Evolutionary conservation across 2,329 filamentous ascomycete genomes (phyloP).

Genomic region (Chaetoscypha palmicola): DNA sequence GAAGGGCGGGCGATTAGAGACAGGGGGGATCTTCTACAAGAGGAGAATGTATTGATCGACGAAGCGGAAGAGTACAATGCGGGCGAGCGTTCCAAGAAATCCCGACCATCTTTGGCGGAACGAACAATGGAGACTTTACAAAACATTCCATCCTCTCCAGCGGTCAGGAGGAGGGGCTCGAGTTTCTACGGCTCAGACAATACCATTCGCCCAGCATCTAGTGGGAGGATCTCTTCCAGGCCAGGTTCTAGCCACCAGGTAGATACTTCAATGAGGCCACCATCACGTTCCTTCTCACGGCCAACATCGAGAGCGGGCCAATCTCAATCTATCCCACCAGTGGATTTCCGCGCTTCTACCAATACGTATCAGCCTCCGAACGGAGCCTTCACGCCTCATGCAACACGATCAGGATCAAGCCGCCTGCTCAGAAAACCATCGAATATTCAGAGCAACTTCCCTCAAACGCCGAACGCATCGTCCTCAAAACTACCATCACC

Average conservation of each 20-base stretch:
- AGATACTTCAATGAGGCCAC: conserved; percentile 48
- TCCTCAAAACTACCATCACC: conserved; percentile 32
- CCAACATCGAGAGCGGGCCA: conserved; percentile 48
- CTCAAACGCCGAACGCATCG: conserved; percentile 14
- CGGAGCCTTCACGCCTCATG: conserved; percentile 37
- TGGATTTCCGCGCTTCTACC: conserved; percentile 39
- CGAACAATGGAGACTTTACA: conserved; percentile 80
- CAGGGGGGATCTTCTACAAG: conserved; percentile 9
- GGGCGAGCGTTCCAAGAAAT: conserved; percentile 7
- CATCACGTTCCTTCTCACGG: conserved; percentile 44
- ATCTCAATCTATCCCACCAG: conserved; percentile 28
- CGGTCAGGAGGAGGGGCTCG: conserved; percentile 57
- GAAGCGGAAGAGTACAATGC: conserved; percentile 9
- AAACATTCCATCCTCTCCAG: conserved; percentile 70
- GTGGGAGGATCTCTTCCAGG: conserved; percentile 19
- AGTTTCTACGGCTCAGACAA: conserved; percentile 66
- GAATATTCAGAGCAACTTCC: conserved; percentile 19
- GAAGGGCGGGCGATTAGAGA: conserved; percentile 5
- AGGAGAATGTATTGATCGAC: conserved; percentile 14
- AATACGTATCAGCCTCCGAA: conserved; percentile 39
- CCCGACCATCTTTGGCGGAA: conserved; percentile 62
- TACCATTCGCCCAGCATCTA: conserved; percentile 44
- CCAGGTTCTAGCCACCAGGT: conserved; percentile 52
- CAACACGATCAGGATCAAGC: conserved; percentile 35
- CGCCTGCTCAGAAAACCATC: conserved; percentile 34